Evolutionary conservation across 2,329 filamentous ascomycete species (phyloP), one percentile per base, ranked within the genome.

Genomic region (Neocucurbitaria cava): DNA sequence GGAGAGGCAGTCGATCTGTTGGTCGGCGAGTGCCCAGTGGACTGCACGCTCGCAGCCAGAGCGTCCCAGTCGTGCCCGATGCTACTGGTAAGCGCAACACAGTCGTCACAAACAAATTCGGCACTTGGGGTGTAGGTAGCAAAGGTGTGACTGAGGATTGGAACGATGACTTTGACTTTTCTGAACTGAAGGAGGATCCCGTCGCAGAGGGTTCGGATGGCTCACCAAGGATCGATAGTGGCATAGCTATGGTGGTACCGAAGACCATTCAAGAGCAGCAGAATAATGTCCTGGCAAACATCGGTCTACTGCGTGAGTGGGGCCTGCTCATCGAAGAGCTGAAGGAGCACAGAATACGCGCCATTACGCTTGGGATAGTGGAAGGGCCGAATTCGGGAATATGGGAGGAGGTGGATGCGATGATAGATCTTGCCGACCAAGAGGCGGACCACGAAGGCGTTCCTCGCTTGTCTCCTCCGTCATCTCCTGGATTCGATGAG

Each of bases 101-200:
- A 73, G 68, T 89, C 78, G 73, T 80, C 74, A 68, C 84, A n/a
- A 83, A 74, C 48, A 93, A 92, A 66, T 94, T 92, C 68, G 89
- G 90, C 39, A 93, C 90, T 1, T 94, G 90, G 90, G 90, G 89
- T 2, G 78, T 92, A 38, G 87, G 89, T n/a, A 88, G 86, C 58
- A 93, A 93, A 73, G 89, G 86, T 15, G 87, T 88, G 10, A 93
- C 89, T 57, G 91, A 96, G 71, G 91, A 95, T 68, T 96, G 91
- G 91, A 91, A 94, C 65, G 90, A 93, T 59, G 91, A 96, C 72
- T 95, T 96, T 65, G 90, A 94, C 56, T 93, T 94, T 70, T 83
- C 83, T 20, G 84, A 86, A 43, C 70, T 77, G 11, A 76, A 79
- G 23, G 80, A 83, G 39, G 65, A 71, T 17, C 59, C 67, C 30